Conservation (phyloP, 164 flowering plant genomes). For the Tetracentron sinense region DNA sequence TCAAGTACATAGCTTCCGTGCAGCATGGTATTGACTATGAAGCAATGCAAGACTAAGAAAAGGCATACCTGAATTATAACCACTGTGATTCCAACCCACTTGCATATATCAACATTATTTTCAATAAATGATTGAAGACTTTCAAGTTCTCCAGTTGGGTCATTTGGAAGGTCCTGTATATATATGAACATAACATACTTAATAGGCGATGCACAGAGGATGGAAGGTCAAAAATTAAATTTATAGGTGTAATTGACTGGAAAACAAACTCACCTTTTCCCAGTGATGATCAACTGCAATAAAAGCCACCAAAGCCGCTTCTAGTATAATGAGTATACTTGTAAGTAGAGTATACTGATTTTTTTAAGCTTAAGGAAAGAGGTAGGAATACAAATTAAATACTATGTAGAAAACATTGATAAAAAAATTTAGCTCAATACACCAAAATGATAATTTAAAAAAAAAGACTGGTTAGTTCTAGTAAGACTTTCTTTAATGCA, state of each 20-base stretch:
- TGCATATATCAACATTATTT: slow-evolving; percentile 50
- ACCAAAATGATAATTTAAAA: not conserved
- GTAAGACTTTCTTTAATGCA: not conserved
- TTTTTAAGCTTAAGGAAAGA: slow-evolving; percentile 32
- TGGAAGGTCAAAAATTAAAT: not conserved
- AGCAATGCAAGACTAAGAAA: too few species aligned
- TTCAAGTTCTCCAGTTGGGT: slow-evolving; percentile 78
- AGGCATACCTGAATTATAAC: slow-evolving; percentile 54
- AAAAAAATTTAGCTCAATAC: not conserved
- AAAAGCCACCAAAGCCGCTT: slow-evolving; percentile 61
- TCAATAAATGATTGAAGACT: slow-evolving; percentile 48
- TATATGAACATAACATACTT: slow-evolving; percentile 1
- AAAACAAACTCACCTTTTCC: slow-evolving; percentile 50
- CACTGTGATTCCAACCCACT: slow-evolving; percentile 67
- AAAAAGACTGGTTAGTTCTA: not conserved
- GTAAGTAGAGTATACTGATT: slow-evolving; percentile 54
- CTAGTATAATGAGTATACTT: slow-evolving; percentile 44
- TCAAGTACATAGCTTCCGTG: too few species aligned
- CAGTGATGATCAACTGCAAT: slow-evolving; percentile 61
- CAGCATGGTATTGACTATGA: too few species aligned
- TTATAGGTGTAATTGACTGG: not conserved
- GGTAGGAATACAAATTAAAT: not conserved
- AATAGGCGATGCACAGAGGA: not conserved
- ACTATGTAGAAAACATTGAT: slow-evolving; percentile 4
- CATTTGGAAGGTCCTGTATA: slow-evolving; percentile 69